phyloP scores from a whole-genome alignment of 1,284 basidiomycete genomes.

The Xerocomus amazonicus region DNA sequence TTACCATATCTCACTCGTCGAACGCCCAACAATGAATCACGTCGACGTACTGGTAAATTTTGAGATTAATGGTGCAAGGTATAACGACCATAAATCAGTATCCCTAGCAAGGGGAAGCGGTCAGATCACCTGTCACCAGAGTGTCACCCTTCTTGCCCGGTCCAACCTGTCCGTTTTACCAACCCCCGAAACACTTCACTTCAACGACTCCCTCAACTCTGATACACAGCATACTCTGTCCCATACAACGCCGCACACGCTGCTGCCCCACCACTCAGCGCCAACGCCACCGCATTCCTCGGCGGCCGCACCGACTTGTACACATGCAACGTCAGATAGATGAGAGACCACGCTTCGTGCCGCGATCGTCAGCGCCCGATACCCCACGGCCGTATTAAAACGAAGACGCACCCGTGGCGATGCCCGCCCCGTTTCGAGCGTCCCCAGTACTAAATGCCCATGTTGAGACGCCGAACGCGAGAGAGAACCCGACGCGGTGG shows the following conservation, averaged over 20 bases:
- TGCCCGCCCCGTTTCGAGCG: conserved; percentile 42
- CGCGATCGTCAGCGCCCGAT: neutral
- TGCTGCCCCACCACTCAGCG: conserved; percentile 34
- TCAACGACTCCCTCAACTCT: conserved; percentile 15
- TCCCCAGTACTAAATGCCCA: conserved; percentile 43
- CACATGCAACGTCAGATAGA: conserved; percentile 42
- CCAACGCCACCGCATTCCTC: conserved; percentile 34
- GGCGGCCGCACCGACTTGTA: conserved; percentile 35
- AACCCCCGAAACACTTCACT: too few relatives aligned
- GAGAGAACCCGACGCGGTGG: conserved; percentile 41
- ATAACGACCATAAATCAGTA: too few relatives aligned
- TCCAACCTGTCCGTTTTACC: too few relatives aligned
- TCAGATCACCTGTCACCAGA: too few relatives aligned
- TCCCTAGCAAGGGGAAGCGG: too few relatives aligned
- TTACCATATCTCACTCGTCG: too few relatives aligned
- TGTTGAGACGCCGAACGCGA: conserved; percentile 44
- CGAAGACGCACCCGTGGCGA: conserved; percentile 38
- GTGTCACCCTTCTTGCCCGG: too few relatives aligned
- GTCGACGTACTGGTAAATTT: too few relatives aligned
- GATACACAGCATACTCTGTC: conserved; percentile 42
- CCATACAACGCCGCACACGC: conserved; percentile 41
- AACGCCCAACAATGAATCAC: too few relatives aligned
- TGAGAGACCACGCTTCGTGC: conserved; percentile 43
- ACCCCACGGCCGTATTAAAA: neutral
- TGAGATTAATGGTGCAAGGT: too few relatives aligned